Conservation (phyloP, 176 grass and related monocot genomes). For the Oryza meyeriana region DNA sequence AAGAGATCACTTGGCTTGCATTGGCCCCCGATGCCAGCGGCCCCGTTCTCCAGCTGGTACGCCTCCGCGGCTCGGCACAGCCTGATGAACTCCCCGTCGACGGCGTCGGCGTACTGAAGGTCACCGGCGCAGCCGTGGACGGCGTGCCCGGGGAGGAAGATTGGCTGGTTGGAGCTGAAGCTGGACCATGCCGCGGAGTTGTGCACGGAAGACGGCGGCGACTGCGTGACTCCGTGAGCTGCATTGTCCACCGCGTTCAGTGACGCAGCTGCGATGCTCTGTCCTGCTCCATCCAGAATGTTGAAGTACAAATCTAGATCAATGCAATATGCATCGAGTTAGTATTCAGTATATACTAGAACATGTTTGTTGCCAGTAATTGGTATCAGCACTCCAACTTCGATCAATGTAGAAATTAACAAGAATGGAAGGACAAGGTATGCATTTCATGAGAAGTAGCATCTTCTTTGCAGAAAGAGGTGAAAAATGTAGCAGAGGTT, state of each 20-base stretch:
- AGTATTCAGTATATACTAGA: background rate
- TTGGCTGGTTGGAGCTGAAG: conserved; percentile 19
- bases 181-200: conserved; percentile 26
- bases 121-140: background rate
- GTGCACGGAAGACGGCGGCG: conserved; percentile 17
- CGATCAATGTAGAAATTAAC: background rate
- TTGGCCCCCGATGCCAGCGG: background rate
- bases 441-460: background rate
- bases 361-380: background rate
- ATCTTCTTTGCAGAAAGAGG: background rate
- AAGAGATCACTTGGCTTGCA: conserved; percentile 18
- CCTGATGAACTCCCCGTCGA: conserved; percentile 43
- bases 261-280: conserved; percentile 17
- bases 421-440: background rate
- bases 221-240: conserved; percentile 8
- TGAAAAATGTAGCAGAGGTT: background rate
- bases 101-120: conserved; percentile 37
- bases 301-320: conserved; percentile 59
- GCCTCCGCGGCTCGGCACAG: conserved; percentile 16
- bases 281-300: conserved; percentile 50
- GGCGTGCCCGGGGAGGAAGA: conserved; percentile 14
- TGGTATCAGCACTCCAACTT: background rate
- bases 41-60: conserved; percentile 9
- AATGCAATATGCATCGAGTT: conserved; percentile 9
- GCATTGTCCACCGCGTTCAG: conserved; percentile 13